Percentiles rank a stretch among this genome's conserved stretches.
Conservation (phyloP, 306 rosid genomes). For the Parietaria judaica region DNA sequence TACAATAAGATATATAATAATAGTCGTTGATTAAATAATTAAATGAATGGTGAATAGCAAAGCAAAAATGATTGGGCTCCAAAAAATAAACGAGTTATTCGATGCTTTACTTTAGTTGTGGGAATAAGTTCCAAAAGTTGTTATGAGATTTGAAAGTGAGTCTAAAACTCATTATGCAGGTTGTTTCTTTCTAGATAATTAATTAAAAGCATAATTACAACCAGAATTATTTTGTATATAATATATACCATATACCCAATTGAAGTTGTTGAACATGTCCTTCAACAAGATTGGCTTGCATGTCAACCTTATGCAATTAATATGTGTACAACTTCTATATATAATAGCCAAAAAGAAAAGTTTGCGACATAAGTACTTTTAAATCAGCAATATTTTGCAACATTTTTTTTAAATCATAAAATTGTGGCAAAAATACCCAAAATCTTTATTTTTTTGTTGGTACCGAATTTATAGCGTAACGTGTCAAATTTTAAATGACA, state of each 20-base stretch:
- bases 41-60: background rate
- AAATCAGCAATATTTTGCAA: no score
- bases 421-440: no score
- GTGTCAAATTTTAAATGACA: no score
- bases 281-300: background rate
- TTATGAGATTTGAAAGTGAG: background rate
- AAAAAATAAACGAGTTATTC: background rate
- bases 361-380: no score
- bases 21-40: background rate
- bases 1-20: background rate
- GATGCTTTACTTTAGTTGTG: background rate
- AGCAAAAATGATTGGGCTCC: background rate
- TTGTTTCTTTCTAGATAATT: background rate
- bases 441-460: no score
- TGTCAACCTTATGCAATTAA: background rate
- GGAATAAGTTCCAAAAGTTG: background rate
- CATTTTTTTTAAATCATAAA: no score
- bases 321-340: no score
- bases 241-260: background rate
- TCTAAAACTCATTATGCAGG: conserved; percentile 2
- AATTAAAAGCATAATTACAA: background rate
- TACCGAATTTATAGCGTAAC: no score
- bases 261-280: background rate
- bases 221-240: background rate
- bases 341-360: no score